These are phyloP conservation scores for Nitzschia inconspicua DNA, from an alignment of 108 stramenopile genomes.

Conservation along the genomic window DNA sequence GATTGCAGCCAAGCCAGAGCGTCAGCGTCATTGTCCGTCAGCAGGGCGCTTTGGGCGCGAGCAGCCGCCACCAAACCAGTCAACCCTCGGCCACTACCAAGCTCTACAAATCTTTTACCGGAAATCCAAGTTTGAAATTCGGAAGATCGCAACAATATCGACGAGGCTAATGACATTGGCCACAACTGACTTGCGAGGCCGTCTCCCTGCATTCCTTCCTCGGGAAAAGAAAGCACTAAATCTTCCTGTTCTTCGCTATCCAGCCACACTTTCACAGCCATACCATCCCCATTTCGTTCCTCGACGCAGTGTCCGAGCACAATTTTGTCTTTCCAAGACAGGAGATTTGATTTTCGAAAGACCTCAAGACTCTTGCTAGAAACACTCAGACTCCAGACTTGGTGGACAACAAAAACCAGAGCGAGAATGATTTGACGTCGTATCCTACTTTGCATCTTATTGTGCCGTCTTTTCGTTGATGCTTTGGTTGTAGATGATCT, in stretches of 20 bases:
- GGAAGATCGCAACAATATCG: background rate
- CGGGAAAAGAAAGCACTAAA: background rate
- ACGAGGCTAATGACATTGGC: background rate
- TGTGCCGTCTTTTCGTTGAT: no score
- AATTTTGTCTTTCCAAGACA: background rate
- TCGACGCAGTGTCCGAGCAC: background rate
- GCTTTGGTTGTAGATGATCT: no score
- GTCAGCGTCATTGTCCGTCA: background rate
- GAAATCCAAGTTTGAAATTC: background rate
- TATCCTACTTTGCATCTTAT: no score
- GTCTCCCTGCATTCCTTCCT: background rate
- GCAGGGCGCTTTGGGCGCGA: background rate
- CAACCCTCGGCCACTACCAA: background rate
- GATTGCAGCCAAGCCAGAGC: background rate
- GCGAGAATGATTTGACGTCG: no score
- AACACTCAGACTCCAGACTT: no score
- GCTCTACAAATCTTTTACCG: background rate
- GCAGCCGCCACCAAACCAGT: background rate
- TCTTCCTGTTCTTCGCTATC: background rate
- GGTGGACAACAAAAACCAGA: no score
- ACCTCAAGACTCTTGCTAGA: no score
- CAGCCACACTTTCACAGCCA: background rate
- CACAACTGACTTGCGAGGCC: background rate
- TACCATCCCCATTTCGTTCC: background rate
- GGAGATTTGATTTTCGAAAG: background rate